These are phyloP conservation scores for Epichloe aotearoae DNA, from an alignment of 2,329 filamentous ascomycete genomes.

Conservation along the genomic window DNA sequence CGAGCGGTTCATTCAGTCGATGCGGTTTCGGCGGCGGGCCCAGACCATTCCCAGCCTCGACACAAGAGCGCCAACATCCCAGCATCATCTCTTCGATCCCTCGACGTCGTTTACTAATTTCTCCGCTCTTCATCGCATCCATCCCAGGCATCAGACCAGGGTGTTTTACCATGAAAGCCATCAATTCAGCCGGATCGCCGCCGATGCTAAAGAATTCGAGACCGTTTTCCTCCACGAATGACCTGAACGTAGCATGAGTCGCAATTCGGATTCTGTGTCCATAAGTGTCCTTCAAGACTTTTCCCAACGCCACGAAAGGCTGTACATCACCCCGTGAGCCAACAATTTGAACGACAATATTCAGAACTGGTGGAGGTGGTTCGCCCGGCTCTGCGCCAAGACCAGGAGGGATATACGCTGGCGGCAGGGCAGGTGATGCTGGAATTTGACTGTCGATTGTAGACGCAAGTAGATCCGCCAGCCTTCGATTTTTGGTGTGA, in stretches of 20 bases:
- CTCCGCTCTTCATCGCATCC: slow-evolving; percentile 61
- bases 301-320: slow-evolving; percentile 58
- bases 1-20: slow-evolving; percentile 32
- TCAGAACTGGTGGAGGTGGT: slow-evolving; percentile 43
- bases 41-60: slow-evolving; percentile 60
- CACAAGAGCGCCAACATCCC: slow-evolving; percentile 78
- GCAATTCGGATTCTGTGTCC: slow-evolving; percentile 62
- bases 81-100: slow-evolving; percentile 70
- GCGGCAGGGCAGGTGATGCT: slow-evolving; percentile 39
- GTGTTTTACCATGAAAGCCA: slow-evolving; percentile 89
- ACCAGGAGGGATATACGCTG: slow-evolving; percentile 60
- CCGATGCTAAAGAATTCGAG: slow-evolving; percentile 67
- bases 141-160: slow-evolving; percentile 75
- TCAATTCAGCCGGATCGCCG: slow-evolving; percentile 62
- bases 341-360: slow-evolving; percentile 63
- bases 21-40: slow-evolving; percentile 35
- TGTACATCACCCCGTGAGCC: slow-evolving; percentile 65
- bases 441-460: slow-evolving; percentile 45
- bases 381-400: slow-evolving; percentile 51
- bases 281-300: slow-evolving; percentile 48
- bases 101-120: slow-evolving; percentile 59
- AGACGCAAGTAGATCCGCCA: slow-evolving; percentile 55
- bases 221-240: slow-evolving; percentile 55
- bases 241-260: slow-evolving; percentile 55
- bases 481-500: slow-evolving; percentile 51